phyloP scores from a whole-genome alignment of 805 yeast genomes.

The Kodamaea restingae region DNA sequence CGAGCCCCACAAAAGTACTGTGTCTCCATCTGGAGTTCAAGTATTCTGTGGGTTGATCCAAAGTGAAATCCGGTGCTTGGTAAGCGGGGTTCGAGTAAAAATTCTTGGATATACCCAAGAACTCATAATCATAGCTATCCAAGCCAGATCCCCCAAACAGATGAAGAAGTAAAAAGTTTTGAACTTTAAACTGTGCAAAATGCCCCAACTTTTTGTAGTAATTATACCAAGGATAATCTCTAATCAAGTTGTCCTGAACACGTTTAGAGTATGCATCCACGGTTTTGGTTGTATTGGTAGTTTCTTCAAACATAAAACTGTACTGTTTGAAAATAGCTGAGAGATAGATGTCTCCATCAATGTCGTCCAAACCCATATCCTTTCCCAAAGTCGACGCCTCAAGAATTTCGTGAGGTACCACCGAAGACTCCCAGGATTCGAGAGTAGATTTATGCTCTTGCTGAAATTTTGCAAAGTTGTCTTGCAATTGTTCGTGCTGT shows the following conservation, averaged over 20 bases:
- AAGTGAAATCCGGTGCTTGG: conserved; percentile 18
- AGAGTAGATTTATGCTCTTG: neutral
- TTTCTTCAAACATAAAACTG: neutral
- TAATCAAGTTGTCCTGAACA: conserved; percentile 47
- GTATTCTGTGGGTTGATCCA: conserved; percentile 5
- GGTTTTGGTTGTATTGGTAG: neutral
- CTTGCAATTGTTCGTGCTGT: conserved; percentile 18
- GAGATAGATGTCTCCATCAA: neutral
- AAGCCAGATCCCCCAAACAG: conserved; percentile 29
- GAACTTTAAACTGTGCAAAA: conserved; percentile 52
- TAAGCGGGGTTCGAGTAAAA: conserved; percentile 20
- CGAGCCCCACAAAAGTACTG: conserved; percentile 21
- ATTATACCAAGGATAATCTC: conserved; percentile 79
- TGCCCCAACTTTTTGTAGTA: conserved; percentile 54
- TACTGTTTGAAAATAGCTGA: neutral
- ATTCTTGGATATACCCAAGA: conserved; percentile 12
- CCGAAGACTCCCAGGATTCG: neutral
- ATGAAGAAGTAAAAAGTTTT: conserved; percentile 49
- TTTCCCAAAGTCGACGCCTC: neutral
- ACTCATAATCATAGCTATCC: conserved; percentile 16
- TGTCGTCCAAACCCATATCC: neutral
- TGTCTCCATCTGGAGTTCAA: conserved; percentile 9
- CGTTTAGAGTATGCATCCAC: conserved; percentile 26
- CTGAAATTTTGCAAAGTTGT: conserved; percentile 17
- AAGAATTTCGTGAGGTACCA: neutral